Base-by-base conservation (phyloP, 73 alveolate species). In the Tetrahymena borealis region DNA sequence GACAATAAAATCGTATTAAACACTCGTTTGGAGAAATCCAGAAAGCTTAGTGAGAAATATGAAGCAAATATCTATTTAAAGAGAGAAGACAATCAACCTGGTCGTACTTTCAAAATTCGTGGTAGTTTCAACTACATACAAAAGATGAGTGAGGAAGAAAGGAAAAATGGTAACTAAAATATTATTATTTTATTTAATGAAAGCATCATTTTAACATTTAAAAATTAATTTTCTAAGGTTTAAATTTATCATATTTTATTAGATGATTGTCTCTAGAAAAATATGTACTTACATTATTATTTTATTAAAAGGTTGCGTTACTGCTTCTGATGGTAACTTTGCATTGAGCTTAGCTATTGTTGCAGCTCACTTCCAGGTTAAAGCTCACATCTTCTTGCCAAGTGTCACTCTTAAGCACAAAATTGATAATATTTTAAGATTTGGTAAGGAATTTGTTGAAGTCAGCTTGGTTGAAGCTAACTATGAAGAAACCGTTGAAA, bases 241-340 rank as follows among this genome's bases (percentile, higher is more conserved):
- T n/a, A n/a, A n/a, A n/a, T n/a, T n/a, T n/a, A n/a, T n/a, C n/a
- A n/a, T n/a, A n/a, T n/a, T n/a, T n/a, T n/a, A n/a, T n/a, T n/a
- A n/a, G n/a, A n/a, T n/a, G n/a, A n/a, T n/a, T n/a, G n/a, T n/a
- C 7, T 39, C 43, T 39, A 39, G 12, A 39, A 9, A 9, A 12
- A 39, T 9, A 7, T n/a, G 6, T n/a, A n/a, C 16, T n/a, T 42
- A n/a, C n/a, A 0, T 18, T 18, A 41, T 41, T 10, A 18, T 41
- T 10, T 41, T 5, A 40, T 60, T 6, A 60, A 24, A 24, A 60
- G 95, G 95, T 2, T 24, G 90, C 15, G 92, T 92, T 13, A 92
- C 93, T 24, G 90, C 90, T 4, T 78, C 92, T 37, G 95, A 92
- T 78, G 95, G 93, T 78, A 92, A 92, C 38, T 92, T 92, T 78